phyloP scores from a whole-genome alignment of 768 basidiomycete species.

The Fomitopsis serialis region DNA sequence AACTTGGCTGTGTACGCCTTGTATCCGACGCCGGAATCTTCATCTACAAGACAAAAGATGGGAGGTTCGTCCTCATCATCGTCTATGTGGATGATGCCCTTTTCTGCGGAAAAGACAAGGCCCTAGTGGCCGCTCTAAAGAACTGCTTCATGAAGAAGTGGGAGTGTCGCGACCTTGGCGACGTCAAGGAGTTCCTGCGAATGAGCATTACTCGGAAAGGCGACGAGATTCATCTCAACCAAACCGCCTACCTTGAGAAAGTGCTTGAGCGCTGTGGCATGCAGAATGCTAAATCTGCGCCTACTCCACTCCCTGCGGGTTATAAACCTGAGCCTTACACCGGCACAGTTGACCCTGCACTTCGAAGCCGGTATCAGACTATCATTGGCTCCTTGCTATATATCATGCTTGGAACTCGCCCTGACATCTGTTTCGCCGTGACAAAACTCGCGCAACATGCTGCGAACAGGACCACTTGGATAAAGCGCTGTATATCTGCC shows the following conservation, averaged over 20 bases:
- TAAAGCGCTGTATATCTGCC: not conserved
- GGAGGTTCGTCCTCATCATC: constrained; percentile 19
- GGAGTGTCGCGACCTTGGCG: constrained; percentile 13
- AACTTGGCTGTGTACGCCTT: constrained; percentile 21
- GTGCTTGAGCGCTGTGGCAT: constrained; percentile 1
- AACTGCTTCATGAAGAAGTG: constrained; percentile 5
- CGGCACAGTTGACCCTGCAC: not conserved
- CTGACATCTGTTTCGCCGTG: constrained; percentile 36
- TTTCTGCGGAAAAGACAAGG: constrained; percentile 3
- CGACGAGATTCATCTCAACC: constrained; percentile 5
- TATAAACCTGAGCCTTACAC: constrained; percentile 2
- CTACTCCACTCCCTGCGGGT: constrained; percentile 6
- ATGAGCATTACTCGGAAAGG: constrained; percentile 13
- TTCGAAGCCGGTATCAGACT: not conserved
- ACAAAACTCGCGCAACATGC: constrained; percentile 26
- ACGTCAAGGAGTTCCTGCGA: constrained; percentile 16
- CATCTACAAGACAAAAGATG: constrained; percentile 11
- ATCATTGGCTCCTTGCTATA: constrained; percentile 6
- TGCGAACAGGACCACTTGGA: constrained; percentile 16
- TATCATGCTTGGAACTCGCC: constrained; percentile 23
- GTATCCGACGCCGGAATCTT: constrained; percentile 21
- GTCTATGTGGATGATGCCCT: constrained; percentile 27
- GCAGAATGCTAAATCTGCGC: constrained; percentile 9
- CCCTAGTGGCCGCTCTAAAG: constrained; percentile 2
- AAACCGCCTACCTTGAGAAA: constrained; percentile 7